These are phyloP conservation scores for Pseudocohnilembus persalinus DNA, from an alignment of 169 alveolate genomes.

Conservation along the genomic window DNA sequence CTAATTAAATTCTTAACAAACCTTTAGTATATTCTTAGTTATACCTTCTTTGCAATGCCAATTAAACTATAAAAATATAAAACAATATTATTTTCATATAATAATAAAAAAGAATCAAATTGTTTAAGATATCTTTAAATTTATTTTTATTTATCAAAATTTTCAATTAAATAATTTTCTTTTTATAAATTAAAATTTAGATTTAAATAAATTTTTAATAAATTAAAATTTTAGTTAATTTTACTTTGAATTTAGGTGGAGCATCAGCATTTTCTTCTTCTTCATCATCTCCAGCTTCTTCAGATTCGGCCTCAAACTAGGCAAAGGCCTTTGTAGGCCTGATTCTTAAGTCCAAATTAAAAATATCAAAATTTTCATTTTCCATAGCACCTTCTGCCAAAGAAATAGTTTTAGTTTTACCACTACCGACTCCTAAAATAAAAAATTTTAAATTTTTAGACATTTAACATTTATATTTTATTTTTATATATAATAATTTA, in stretches of 20 bases:
- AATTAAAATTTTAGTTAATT: too few relatives aligned
- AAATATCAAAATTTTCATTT: conserved; percentile 34
- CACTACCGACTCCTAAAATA: conserved; percentile 88
- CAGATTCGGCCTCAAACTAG: conserved; percentile 71
- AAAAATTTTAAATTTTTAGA: too few relatives aligned
- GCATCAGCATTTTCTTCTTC: conserved; percentile 44
- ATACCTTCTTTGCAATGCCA: conserved; percentile 88
- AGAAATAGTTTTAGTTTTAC: conserved; percentile 55
- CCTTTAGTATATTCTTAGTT: conserved; percentile 64
- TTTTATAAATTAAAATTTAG: too few relatives aligned
- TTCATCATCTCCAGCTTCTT: conserved; percentile 66
- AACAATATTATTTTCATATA: too few relatives aligned
- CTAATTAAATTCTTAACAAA: conserved; percentile 83
- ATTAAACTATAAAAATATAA: conserved; percentile 48
- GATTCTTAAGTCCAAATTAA: conserved; percentile 73
- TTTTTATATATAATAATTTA: too few relatives aligned
- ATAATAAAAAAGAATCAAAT: too few relatives aligned
- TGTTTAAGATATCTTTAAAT: too few relatives aligned
- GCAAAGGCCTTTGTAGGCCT: conserved; percentile 72
- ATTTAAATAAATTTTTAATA: too few relatives aligned
- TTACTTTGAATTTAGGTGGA: conserved; percentile 4
- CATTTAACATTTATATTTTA: background rate
- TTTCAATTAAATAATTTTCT: too few relatives aligned
- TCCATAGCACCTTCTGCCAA: conserved; percentile 32
- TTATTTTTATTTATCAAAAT: too few relatives aligned